These are phyloP conservation scores for Coemansia sp. DNA, from an alignment of 192 early-diverging fungal genomes.

Conservation along the genomic window DNA sequence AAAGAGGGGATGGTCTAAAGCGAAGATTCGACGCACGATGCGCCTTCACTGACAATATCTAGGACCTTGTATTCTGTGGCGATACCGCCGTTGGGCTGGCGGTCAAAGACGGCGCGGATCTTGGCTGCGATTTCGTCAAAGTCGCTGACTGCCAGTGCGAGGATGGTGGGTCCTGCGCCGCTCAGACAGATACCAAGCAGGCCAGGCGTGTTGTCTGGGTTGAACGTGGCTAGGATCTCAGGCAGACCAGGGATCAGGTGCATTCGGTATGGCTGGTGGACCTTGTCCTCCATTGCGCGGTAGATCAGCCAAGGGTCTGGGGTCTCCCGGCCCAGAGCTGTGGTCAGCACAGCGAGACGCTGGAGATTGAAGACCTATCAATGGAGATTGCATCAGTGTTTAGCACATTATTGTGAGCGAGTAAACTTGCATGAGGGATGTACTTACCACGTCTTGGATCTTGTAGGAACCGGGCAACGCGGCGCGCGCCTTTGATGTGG, in stretches of 20 bases:
- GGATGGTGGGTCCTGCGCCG: conserved; percentile 96
- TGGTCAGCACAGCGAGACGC: conserved; percentile 87
- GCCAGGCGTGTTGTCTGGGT: conserved; percentile 73
- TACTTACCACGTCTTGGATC: conserved; percentile 74
- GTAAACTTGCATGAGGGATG: conserved; percentile 3
- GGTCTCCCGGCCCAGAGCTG: conserved; percentile 69
- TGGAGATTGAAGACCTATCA: conserved; percentile 81
- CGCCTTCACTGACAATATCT: conserved; percentile 49
- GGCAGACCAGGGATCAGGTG: conserved; percentile 92
- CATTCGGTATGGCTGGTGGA: conserved; percentile 96
- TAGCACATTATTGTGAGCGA: conserved; percentile 1
- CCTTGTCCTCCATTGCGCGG: conserved; percentile 91
- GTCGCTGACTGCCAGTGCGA: conserved; percentile 81
- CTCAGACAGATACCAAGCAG: conserved; percentile 90
- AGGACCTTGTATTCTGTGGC: conserved; percentile 48
- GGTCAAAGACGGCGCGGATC: conserved; percentile 34
- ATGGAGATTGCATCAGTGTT: neutral
- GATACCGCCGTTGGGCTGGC: conserved; percentile 39
- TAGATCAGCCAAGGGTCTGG: conserved; percentile 77
- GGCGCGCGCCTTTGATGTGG: conserved; percentile 87
- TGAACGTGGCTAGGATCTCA: conserved; percentile 75
- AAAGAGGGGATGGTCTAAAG: neutral
- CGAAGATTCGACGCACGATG: conserved; percentile 28
- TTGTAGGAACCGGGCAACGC: conserved; percentile 79
- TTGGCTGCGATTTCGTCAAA: conserved; percentile 80